phyloP scores from a whole-genome alignment of 2,329 filamentous ascomycete genomes.

The Fusarium buharicum region DNA sequence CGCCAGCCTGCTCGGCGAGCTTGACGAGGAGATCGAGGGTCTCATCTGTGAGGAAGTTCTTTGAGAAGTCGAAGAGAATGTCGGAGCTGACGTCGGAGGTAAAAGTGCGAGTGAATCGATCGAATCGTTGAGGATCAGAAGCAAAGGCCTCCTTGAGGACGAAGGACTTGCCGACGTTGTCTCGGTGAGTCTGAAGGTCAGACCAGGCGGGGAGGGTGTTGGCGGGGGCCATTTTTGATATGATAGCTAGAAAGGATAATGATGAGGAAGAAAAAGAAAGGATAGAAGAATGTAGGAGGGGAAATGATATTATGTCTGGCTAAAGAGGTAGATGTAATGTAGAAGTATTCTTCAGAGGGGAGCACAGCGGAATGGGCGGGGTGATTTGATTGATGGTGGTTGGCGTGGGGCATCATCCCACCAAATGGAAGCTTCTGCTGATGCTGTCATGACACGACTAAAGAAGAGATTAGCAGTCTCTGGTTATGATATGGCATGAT shows the following conservation, averaged over 20 bases:
- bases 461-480: not conserved
- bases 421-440: slow-evolving; percentile 27
- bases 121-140: slow-evolving; percentile 86
- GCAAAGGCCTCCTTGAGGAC: slow-evolving; percentile 94
- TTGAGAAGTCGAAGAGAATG: slow-evolving; percentile 98
- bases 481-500: slow-evolving; percentile 3
- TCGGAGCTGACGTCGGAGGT: slow-evolving; percentile 83
- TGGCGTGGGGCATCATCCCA: slow-evolving; percentile 43
- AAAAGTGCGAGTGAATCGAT: slow-evolving; percentile 90
- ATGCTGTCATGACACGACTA: slow-evolving; percentile 30
- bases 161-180: slow-evolving; percentile 85
- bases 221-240: slow-evolving; percentile 75
- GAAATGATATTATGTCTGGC: slow-evolving; percentile 21
- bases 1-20: slow-evolving; percentile 88
- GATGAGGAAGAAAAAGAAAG: not conserved
- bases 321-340: not conserved
- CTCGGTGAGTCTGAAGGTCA: slow-evolving; percentile 90
- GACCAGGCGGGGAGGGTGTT: slow-evolving; percentile 88
- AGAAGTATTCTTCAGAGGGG: slow-evolving; percentile 23
- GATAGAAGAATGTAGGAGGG: slow-evolving; percentile 19
- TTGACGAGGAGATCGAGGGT: slow-evolving; percentile 87
- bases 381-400: slow-evolving; percentile 25
- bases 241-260: not conserved
- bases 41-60: slow-evolving; percentile 97
- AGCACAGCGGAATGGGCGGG: slow-evolving; percentile 22